These are phyloP conservation scores for Annulohypoxylon maeteangense DNA, from an alignment of 495 filamentous ascomycete species.

Conservation along the genomic window DNA sequence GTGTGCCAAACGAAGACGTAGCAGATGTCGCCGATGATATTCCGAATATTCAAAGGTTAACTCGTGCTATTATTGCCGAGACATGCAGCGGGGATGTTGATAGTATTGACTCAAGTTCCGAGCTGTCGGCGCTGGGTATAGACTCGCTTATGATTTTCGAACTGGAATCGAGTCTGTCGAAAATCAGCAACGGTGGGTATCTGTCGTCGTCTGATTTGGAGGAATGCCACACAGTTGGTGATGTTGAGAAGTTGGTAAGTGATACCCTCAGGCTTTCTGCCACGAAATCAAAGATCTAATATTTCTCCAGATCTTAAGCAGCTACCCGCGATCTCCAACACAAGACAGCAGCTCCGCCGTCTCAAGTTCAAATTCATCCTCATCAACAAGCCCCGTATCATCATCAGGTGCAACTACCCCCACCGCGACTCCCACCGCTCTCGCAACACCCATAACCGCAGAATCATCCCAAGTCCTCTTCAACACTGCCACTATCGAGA, in stretches of 20 bases:
- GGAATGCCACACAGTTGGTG: background rate
- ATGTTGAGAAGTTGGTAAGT: background rate
- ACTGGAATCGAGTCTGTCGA: slow-evolving; percentile 7
- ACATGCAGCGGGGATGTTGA: background rate
- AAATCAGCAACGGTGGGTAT: slow-evolving; percentile 4
- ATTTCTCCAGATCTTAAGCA: background rate
- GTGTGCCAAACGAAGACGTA: background rate
- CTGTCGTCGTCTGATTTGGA: background rate
- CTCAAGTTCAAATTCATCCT: background rate
- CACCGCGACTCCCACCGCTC: background rate
- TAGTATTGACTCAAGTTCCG: background rate
- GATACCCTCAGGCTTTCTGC: background rate
- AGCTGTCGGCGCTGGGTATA: slow-evolving; percentile 3
- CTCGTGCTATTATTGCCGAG: slow-evolving; percentile 6
- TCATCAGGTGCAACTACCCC: background rate
- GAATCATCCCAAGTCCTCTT: background rate
- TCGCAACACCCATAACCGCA: background rate
- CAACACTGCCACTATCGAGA: background rate
- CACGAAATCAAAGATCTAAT: background rate
- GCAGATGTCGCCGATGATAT: background rate
- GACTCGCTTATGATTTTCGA: slow-evolving; percentile 8
- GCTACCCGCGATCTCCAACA: background rate
- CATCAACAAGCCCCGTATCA: background rate
- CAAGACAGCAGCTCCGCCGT: background rate
- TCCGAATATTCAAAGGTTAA: background rate